These are phyloP conservation scores for Arabidopsis thaliana DNA, from an alignment of 345 rosid genomes.

Conservation along the genomic window TAIR10.1 NC_003070.9:1466001-1466500, in stretches of 20 bases:
- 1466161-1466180: slow-evolving; percentile 24
- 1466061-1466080: not conserved
- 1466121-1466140: slow-evolving; percentile 35
- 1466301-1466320: not conserved
- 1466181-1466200: slow-evolving; percentile 28
- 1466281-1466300: not conserved
- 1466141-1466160: slow-evolving; percentile 16
- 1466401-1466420: not conserved
- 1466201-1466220: slow-evolving; percentile 36
- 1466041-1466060: not conserved
- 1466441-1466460: not conserved
- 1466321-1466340: not conserved
- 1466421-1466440: slow-evolving; percentile 15
- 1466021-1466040: too few relatives aligned
- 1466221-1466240: slow-evolving; percentile 7
- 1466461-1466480: not conserved
- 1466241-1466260: not conserved
- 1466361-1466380: slow-evolving; percentile 33
- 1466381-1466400: slow-evolving; percentile 26
- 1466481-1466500: not conserved
- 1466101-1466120: slow-evolving; percentile 20
- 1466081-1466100: not conserved
- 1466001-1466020: too few relatives aligned
- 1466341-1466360: slow-evolving; percentile 14
- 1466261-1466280: not conserved